phyloP scores from a whole-genome alignment of 805 yeast species.

The Starmera caribaea region DNA sequence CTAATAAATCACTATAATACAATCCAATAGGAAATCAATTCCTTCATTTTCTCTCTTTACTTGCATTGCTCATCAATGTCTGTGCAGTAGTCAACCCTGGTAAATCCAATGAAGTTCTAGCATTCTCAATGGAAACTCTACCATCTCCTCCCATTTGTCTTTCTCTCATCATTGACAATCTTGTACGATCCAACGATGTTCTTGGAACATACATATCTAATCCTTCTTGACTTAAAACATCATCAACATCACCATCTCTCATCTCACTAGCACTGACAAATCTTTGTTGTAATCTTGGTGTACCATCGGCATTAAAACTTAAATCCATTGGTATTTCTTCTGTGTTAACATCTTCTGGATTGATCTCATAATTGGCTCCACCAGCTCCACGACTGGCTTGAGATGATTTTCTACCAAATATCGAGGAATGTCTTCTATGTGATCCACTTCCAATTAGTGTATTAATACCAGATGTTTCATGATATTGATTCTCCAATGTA shows the following conservation, averaged over 20 bases:
- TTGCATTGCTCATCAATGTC: conserved; percentile 18
- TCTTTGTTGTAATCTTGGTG: conserved; percentile 16
- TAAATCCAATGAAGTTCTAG: conserved; percentile 29
- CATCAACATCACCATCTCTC: background rate
- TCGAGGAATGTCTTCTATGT: conserved; percentile 3
- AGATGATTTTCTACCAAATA: background rate
- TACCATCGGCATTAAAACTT: conserved; percentile 14
- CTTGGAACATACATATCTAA: conserved; percentile 15
- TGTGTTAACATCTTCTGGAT: conserved; percentile 20
- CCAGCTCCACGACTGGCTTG: background rate
- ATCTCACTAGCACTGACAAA: background rate
- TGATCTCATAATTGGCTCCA: conserved; percentile 8
- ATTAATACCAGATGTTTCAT: background rate
- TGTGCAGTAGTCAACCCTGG: conserved; percentile 32
- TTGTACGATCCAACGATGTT: conserved; percentile 28
- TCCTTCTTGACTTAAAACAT: background rate
- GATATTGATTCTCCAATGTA: conserved; percentile 16
- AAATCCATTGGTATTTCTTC: conserved; percentile 30
- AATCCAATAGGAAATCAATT: background rate
- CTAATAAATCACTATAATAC: background rate
- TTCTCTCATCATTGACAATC: conserved; percentile 25
- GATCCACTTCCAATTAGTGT: background rate
- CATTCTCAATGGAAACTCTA: conserved; percentile 28
- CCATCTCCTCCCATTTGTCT: conserved; percentile 26
- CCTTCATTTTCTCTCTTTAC: background rate